Conservation (phyloP, 2,329 filamentous ascomycete species). For the Claviceps sp. region DNA sequence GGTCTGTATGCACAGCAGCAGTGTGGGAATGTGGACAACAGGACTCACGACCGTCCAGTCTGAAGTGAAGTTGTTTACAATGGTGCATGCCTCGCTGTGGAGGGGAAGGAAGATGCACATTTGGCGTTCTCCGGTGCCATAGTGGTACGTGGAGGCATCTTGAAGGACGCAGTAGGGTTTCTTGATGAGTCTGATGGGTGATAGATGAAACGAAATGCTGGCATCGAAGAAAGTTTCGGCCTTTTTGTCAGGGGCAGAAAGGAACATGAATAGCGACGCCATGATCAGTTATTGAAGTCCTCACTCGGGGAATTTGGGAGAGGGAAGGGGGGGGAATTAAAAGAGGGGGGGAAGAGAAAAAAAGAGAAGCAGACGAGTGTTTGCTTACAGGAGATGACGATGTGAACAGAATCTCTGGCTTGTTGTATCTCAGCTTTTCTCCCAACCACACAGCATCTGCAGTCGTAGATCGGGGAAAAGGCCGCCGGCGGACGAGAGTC, state of each 20-base stretch:
- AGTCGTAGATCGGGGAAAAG: background rate
- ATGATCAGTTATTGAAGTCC: no score
- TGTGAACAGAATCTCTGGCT: background rate
- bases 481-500: background rate
- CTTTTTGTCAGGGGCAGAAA: background rate
- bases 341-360: background rate
- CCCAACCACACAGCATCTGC: constrained; percentile 1
- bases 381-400: background rate
- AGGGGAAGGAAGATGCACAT: constrained; percentile 2
- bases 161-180: constrained; percentile 2
- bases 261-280: no score
- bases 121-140: background rate
- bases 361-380: no score
- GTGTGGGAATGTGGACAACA: background rate
- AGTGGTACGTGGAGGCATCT: background rate
- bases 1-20: constrained; percentile 1
- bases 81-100: constrained; percentile 3
- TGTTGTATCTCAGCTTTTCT: background rate
- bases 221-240: background rate
- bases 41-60: constrained; percentile 2
- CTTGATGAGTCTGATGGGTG: constrained; percentile 5
- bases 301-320: no score
- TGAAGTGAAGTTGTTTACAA: background rate
- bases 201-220: constrained; percentile 1
- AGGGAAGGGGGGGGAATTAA: no score